phyloP scores from a whole-genome alignment of 805 yeast genomes.

The Saccharomycopsis sp. region DNA sequence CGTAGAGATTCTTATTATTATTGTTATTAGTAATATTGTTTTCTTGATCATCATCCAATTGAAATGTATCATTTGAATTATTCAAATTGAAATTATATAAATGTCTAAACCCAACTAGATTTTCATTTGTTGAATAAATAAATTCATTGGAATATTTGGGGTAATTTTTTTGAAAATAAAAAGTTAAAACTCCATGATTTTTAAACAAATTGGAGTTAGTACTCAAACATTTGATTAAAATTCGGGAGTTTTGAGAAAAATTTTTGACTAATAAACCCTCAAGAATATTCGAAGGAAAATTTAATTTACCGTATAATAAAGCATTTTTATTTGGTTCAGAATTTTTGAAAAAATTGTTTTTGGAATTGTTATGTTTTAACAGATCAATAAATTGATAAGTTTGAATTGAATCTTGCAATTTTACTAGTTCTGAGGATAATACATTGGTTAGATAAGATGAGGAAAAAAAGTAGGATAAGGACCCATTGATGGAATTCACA shows the following conservation, averaged over 20 bases:
- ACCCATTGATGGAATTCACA: conserved; percentile 59
- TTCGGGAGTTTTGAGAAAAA: conserved; percentile 46
- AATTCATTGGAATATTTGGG: conserved; percentile 60
- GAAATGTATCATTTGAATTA: too few relatives aligned
- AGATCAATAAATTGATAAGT: conserved; percentile 58
- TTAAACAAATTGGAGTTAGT: conserved; percentile 37
- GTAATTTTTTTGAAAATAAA: conserved; percentile 60
- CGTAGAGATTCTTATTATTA: conserved; percentile 32
- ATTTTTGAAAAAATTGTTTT: not conserved
- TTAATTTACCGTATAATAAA: conserved; percentile 74
- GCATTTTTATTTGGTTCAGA: conserved; percentile 20
- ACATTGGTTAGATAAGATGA: conserved; percentile 46
- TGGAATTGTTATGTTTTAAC: conserved; percentile 1
- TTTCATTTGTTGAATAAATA: conserved; percentile 75
- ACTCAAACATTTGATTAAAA: conserved; percentile 66
- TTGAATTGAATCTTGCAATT: conserved; percentile 56
- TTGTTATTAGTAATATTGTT: too few relatives aligned
- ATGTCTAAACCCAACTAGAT: conserved; percentile 70
- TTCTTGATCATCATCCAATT: not conserved
- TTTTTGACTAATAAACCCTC: conserved; percentile 80
- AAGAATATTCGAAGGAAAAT: conserved; percentile 73
- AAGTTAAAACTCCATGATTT: conserved; percentile 47
- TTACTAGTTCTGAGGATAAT: conserved; percentile 36
- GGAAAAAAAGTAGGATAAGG: conserved; percentile 71
- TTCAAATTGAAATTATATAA: conserved; percentile 48